A percentile compares a stretch with the other conserved stretches of the same genome.
Evolutionary conservation across 345 rosid genomes (phyloP).

Genomic region (Salix viminalis): DNA sequence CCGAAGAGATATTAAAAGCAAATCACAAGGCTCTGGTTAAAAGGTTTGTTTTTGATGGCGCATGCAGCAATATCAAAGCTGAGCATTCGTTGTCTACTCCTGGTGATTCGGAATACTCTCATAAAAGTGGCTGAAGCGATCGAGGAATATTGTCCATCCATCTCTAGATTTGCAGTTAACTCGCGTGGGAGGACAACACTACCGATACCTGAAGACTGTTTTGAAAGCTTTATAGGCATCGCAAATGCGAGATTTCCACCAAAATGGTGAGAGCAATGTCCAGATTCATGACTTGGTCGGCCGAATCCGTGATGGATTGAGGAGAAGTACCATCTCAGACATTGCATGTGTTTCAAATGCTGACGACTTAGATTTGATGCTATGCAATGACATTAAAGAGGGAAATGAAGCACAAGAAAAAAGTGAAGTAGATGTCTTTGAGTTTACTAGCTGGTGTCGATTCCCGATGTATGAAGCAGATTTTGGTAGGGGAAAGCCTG

Average conservation of each 20-base stretch:
- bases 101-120: neutral
- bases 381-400: neutral
- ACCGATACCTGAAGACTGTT: neutral
- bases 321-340: neutral
- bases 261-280: neutral
- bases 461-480: neutral
- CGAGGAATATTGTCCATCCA: neutral
- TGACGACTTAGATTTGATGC: neutral
- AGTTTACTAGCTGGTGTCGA: neutral
- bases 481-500: constrained; percentile 1
- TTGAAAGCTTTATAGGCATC: neutral
- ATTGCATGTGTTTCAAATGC: neutral
- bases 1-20: neutral
- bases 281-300: neutral
- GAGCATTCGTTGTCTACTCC: neutral
- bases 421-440: neutral
- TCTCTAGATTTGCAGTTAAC: neutral
- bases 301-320: neutral
- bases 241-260: constrained; percentile 7
- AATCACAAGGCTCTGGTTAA: neutral
- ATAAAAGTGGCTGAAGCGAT: neutral
- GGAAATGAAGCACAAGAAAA: neutral
- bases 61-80: neutral
- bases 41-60: neutral
- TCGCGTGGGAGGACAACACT: neutral